Conservation (phyloP, 345 rosid genomes). For the Alliaria petiolata region DNA sequence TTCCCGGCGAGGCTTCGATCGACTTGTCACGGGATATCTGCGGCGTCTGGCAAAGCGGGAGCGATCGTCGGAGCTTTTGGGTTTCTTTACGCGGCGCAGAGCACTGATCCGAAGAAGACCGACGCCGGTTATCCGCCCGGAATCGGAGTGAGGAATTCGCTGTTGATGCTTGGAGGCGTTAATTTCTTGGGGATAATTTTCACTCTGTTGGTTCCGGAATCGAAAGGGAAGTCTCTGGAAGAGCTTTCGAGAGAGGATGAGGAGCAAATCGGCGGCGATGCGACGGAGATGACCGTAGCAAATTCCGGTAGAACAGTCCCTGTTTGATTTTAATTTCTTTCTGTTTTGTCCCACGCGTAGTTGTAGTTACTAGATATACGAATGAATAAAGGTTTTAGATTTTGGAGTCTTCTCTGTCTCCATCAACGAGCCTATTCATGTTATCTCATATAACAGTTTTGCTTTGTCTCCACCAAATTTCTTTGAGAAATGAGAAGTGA, state of each 20-base stretch:
- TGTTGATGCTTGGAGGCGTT: constrained; percentile 48
- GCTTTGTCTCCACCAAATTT: not conserved
- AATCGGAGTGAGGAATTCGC: constrained; percentile 34
- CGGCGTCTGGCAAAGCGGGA: constrained; percentile 62
- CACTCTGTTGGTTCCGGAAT: constrained; percentile 66
- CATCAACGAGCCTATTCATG: not conserved
- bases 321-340: not conserved
- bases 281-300: not conserved
- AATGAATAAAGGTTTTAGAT: not conserved
- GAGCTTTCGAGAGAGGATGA: constrained; percentile 60
- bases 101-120: constrained; percentile 30
- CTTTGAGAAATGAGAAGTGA: not conserved
- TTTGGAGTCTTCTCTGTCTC: no score
- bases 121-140: constrained; percentile 46
- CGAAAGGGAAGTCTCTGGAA: constrained; percentile 63
- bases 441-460: not conserved
- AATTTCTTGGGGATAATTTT: constrained; percentile 53
- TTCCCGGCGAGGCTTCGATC: constrained; percentile 61
- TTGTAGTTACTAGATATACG: not conserved
- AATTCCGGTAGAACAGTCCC: constrained; percentile 7
- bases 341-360: no score
- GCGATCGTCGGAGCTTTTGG: constrained; percentile 58
- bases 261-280: constrained; percentile 11
- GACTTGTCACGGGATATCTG: constrained; percentile 62
- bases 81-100: constrained; percentile 62